Evolutionary conservation across 495 filamentous ascomycete genomes (phyloP), one percentile per base, ranked within the genome.

Genomic region (Extremus antarcticus): DNA sequence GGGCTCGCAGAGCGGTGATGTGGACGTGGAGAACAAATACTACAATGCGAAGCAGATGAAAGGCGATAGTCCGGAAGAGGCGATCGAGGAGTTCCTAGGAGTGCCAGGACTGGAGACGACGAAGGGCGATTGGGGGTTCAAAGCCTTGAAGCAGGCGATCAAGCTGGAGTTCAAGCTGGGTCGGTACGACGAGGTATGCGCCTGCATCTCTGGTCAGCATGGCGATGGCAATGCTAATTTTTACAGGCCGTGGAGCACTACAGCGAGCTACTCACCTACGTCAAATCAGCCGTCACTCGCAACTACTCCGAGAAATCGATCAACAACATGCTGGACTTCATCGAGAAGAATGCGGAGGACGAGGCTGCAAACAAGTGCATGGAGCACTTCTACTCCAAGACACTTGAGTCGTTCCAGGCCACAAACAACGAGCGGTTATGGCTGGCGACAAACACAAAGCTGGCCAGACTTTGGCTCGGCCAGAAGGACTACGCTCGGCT

Each of bases 251-350:
- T 90, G n/a, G 84, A 94, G 71, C 90, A 97, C 65, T 98, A 94
- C 70, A 80, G 77, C 54, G 90, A 97, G 68, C 88, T 98, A 24
- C 82, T 98, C 56, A 97, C 90, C 32, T 98, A 97, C 66, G 90
- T 97, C 71, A 94, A 90, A 66, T 92, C 88, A 23, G 90, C 92
- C 21, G 91, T 97, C 49, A 97, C 94, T 22, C 85, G 92, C 51
- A 98, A 97, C 69, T 96, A 97, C 69, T 96, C 94, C 9, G 92
- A 98, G 68, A 98, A 97, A 69, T 96, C 91, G 10, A 94, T 98
- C 70, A 96, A 96, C 73, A 98, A 95, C 67, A 95, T 98, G 84
- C 87, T 98, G 25, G 94, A 97, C 71, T 94, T 85, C 70, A 94
- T 98, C 65, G 90, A 96, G 71, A 96, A 96, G 69, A 82, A 82